A percentile compares a stretch with the other conserved stretches of the same genome.
phyloP scores from a whole-genome alignment of 768 basidiomycete genomes.

The Termitomyces sp. region DNA sequence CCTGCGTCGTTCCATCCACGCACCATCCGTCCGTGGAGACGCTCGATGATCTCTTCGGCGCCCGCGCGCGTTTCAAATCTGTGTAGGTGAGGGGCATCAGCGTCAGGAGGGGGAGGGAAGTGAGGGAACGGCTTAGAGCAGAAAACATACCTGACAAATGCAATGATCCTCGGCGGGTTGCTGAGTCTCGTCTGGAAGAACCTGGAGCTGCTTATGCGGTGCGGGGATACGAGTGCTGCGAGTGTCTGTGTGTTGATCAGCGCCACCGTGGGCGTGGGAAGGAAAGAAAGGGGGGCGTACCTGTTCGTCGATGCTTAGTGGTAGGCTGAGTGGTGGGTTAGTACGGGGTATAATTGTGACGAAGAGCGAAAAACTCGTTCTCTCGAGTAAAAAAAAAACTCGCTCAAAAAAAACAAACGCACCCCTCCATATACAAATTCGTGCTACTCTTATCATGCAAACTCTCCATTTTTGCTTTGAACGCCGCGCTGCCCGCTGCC shows the following conservation, averaged over 20 bases:
- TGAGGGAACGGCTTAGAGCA: too few species aligned
- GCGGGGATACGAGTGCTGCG: conserved; percentile 60
- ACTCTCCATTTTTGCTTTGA: conserved; percentile 80
- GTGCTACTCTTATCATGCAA: conserved; percentile 64
- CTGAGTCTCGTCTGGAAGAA: conserved; percentile 80
- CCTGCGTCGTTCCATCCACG: conserved; percentile 77
- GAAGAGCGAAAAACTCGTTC: too few species aligned
- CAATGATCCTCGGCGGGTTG: conserved; percentile 75
- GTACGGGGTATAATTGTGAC: too few species aligned
- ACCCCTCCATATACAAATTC: conserved; percentile 82
- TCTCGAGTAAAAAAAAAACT: too few species aligned
- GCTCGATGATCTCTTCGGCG: conserved; percentile 75
- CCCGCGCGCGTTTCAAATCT: conserved; percentile 71
- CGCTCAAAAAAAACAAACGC: conserved; percentile 1
- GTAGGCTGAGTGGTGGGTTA: conserved; percentile 39
- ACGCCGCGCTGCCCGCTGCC: conserved; percentile 37
- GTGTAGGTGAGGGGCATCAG: neutral
- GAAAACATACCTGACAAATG: conserved; percentile 66
- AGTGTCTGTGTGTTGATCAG: conserved; percentile 44
- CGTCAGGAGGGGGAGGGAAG: neutral
- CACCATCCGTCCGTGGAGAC: conserved; percentile 77
- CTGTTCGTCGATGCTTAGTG: conserved; percentile 65
- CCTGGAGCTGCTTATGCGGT: conserved; percentile 70
- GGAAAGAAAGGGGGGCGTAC: conserved; percentile 30
- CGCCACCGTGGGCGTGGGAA: neutral